Evolutionary conservation across 2,329 filamentous ascomycete genomes (phyloP).

Genomic region (Colletotrichum sp.): DNA sequence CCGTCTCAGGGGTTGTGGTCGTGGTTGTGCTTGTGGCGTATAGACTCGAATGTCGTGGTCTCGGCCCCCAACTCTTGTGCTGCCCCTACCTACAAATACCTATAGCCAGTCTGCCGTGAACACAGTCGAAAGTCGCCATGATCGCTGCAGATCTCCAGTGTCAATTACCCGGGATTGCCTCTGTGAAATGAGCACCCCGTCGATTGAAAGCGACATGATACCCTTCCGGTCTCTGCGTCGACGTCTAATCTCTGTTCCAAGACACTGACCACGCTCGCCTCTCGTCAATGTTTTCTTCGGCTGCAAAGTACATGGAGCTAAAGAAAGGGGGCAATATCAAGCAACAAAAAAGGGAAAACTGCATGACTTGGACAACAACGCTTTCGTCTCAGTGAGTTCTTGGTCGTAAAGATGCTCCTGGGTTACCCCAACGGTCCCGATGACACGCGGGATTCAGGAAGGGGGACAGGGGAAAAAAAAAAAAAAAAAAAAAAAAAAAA

Average conservation of each 20-base stretch:
- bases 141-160: not conserved
- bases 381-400: not conserved
- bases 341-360: not conserved
- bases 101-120: not conserved
- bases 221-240: not conserved
- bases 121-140: not conserved
- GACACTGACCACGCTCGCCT: not conserved
- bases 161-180: not conserved
- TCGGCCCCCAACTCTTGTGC: not conserved
- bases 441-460: not conserved
- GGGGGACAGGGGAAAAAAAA: not conserved
- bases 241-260: not conserved
- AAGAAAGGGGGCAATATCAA: not conserved
- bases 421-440: not conserved
- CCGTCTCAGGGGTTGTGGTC: not conserved
- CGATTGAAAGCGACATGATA: not conserved
- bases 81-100: not conserved
- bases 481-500: too few relatives aligned
- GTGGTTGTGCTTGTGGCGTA: not conserved
- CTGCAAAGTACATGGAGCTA: not conserved
- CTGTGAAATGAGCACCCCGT: not conserved
- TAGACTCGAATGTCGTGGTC: not conserved
- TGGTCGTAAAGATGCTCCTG: not conserved
- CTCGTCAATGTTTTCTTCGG: not conserved
- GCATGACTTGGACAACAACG: not conserved